These are phyloP conservation scores for Austroboletus niveus DNA, from an alignment of 1,284 basidiomycete genomes.

Conservation along the genomic window DNA sequence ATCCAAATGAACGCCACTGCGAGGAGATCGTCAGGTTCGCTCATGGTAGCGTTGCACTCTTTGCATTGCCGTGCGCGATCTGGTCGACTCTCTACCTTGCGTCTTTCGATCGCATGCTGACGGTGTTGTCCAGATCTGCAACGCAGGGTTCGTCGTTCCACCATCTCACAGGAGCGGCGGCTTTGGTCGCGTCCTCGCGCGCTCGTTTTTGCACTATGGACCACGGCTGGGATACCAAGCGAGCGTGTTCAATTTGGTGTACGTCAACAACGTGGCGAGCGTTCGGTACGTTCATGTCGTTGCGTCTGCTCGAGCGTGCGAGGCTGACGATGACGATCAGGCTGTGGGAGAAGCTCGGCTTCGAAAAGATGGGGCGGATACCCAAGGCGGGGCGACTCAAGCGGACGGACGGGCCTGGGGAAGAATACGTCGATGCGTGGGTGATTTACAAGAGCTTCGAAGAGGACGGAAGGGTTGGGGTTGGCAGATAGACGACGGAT, in stretches of 20 bases:
- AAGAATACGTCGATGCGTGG: constrained; percentile 88
- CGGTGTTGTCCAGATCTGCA: constrained; percentile 62
- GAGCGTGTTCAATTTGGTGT: constrained; percentile 94
- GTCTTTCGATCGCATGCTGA: neutral
- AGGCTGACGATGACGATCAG: constrained; percentile 26
- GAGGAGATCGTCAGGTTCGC: constrained; percentile 2
- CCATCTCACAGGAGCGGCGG: constrained; percentile 64
- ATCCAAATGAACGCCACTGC: neutral
- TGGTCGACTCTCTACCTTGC: neutral
- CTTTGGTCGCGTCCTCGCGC: constrained; percentile 73
- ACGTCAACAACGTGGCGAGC: constrained; percentile 76
- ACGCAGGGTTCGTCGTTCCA: constrained; percentile 87
- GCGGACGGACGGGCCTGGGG: constrained; percentile 61
- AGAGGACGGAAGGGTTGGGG: constrained; percentile 3
- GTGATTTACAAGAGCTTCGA: constrained; percentile 82
- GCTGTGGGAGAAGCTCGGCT: constrained; percentile 87
- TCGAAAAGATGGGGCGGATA: constrained; percentile 80
- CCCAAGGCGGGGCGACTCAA: constrained; percentile 82
- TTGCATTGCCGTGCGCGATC: too few relatives aligned
- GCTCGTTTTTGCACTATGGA: constrained; percentile 80
- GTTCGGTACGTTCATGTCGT: constrained; percentile 45
- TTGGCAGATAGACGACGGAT: too few relatives aligned
- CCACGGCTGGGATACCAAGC: constrained; percentile 80
- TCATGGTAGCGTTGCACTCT: neutral
- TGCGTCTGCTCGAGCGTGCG: neutral